These are phyloP conservation scores for Halteria grandinella DNA, from an alignment of 73 alveolate genomes.

Conservation along the genomic window DNA sequence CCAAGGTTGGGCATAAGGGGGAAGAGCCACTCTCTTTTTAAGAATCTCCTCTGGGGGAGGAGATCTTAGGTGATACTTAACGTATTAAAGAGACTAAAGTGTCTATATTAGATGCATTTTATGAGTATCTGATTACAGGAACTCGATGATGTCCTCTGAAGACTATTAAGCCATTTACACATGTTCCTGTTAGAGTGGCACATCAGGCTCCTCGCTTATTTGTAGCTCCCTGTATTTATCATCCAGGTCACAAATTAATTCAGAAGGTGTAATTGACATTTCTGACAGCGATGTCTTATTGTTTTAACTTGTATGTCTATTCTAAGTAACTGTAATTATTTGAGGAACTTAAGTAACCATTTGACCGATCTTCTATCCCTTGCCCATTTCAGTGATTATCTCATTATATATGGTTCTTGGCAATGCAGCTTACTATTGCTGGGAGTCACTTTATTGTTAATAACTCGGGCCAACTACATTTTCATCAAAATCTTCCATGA, in stretches of 20 bases:
- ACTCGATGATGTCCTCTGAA: not conserved
- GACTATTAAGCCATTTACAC: not conserved
- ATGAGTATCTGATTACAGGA: slow-evolving; percentile 31
- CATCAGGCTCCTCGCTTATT: not conserved
- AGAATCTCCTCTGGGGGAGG: slow-evolving; percentile 21
- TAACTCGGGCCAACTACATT: slow-evolving; percentile 3
- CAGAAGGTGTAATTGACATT: not conserved
- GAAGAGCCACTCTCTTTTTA: slow-evolving; percentile 30
- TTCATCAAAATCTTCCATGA: slow-evolving; percentile 15
- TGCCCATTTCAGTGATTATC: slow-evolving; percentile 4
- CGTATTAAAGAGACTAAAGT: slow-evolving; percentile 59
- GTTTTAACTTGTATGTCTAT: slow-evolving; percentile 2
- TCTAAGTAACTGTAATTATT: slow-evolving; percentile 15
- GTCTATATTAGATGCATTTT: slow-evolving; percentile 55
- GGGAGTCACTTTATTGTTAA: slow-evolving; percentile 2
- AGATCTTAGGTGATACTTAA: not conserved
- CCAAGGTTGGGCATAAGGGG: slow-evolving; percentile 45
- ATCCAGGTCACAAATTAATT: slow-evolving; percentile 9
- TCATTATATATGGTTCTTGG: not conserved
- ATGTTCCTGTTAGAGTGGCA: not conserved
- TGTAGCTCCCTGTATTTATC: not conserved
- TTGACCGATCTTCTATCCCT: not conserved
- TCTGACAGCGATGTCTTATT: not conserved
- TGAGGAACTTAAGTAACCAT: not conserved
- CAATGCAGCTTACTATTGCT: not conserved